Base-by-base conservation (phyloP, 495 filamentous ascomycete species). In the Annulohypoxylon bovei region DNA sequence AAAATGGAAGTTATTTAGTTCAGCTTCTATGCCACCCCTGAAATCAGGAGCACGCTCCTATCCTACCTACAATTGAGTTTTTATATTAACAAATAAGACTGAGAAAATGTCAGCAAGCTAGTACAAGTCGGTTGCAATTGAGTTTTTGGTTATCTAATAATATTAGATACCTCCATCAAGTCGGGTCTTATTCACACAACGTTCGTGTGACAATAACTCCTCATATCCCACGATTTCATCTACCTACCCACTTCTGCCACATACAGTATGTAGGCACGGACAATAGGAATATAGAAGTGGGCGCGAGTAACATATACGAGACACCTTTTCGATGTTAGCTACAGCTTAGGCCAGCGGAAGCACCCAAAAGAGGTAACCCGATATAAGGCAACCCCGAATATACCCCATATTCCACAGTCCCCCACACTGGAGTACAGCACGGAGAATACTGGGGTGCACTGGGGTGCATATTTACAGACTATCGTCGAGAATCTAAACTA, bases 311-410 rank as follows among this genome's bases (percentile, higher is more conserved):
- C 22, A 20, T 25, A 25, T 42, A 42, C 39, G 39, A 16, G 8
- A 7, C 39, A 47, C 20, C 4, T 47, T 30, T 52, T 52, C 23
- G 47, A 30, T 16, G 47, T 52, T 52, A 30, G 47, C 47, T 30
- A 52, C 47, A 8, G n/a, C 25, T 25, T 16, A 11, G 11, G 4
- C 22, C 23, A 28, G 14, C 12, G 20, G 49, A 2, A 32, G 20
- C n/a, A 33, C 28, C 28, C 4, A 11, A 53, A 32, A 33, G 49
- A 20, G 49, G 28, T 20, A 33, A 33, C 16, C 28, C 49, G 49
- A 53, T 22, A 53, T 18, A 53, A 53, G 28, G 49, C 49, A 53
- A 53, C 27, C 16, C 49, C 49, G 49, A 53, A 9, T 33, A 53
- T 32, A 53, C 49, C 49, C 49, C 49, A 53, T 53, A 53, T 33